Base-by-base conservation (phyloP, 176 grass and related monocot genomes). In the Pontederia paniculata region DNA sequence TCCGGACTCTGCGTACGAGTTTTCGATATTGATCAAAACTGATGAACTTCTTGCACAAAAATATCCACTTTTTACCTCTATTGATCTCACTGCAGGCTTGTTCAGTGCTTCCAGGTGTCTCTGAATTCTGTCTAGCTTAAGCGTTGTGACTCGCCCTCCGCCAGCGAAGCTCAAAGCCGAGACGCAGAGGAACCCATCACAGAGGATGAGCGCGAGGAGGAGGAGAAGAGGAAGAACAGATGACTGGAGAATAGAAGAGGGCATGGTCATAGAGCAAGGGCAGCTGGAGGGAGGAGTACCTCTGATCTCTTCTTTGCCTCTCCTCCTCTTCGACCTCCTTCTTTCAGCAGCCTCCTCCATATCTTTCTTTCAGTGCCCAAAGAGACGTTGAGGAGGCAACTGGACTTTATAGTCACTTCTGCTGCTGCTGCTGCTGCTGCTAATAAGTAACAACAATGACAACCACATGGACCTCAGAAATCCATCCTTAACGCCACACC, bases 101-200 rank as follows among this genome's bases (percentile, higher is more conserved):
- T 89, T 96, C 51, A 89, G 73, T 74, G 55, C 73, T n/a, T 71
- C 68, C 17, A 96, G 63, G 41, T 87, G 85, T 13, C 57, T 76
- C 19, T 86, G 76, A 46, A 96, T 78, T 67, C 84, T 77, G 17
- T 76, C 72, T 59, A 83, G 68, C 73, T 62, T 71, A 17, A 67
- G 65, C 7, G 76, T 19, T 4, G 84, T 79, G 46, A 81, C 73
- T 4, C 23, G 21, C 11, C 31, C 5, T 13, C 1, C 42, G 46
- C 18, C 52, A 0, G 52, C n/a, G 19, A 50, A n/a, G 37, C 53
- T 73, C 19, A 62, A 58, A 23, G 57, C 53, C 2, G 65, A 23
- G 48, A 56, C 63, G 44, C 42, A 2, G 54, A 31, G 8, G 5
- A 23, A 25, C 20, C 46, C 65, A 9, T 50, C 47, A 55, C 45